phyloP scores from a whole-genome alignment of 2,329 filamentous ascomycete genomes.

The Rhynchosporium agropyri region DNA sequence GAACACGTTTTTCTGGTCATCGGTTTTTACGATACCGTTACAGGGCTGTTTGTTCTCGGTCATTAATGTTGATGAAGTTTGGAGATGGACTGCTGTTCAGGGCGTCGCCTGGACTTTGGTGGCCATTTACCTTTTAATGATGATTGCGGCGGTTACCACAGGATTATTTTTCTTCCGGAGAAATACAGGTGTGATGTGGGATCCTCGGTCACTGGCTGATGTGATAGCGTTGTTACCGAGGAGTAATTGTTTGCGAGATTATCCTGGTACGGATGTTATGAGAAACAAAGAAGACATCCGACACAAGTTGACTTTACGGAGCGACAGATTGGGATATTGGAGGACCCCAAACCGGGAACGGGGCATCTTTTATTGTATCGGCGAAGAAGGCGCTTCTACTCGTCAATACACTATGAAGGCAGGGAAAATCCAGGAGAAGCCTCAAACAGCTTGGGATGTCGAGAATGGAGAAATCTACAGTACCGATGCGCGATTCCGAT shows the following conservation, averaged over 20 bases:
- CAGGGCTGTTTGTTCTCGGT: slow-evolving; percentile 76
- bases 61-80: slow-evolving; percentile 58
- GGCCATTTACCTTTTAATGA: slow-evolving; percentile 69
- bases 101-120: slow-evolving; percentile 79
- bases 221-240: slow-evolving; percentile 76
- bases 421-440: slow-evolving; percentile 51
- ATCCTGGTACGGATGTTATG: slow-evolving; percentile 68
- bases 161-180: slow-evolving; percentile 65
- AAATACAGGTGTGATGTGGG: slow-evolving; percentile 81
- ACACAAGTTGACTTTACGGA: slow-evolving; percentile 56
- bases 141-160: slow-evolving; percentile 59
- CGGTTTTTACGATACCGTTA: slow-evolving; percentile 79
- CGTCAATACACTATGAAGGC: slow-evolving; percentile 53
- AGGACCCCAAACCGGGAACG: slow-evolving; percentile 62
- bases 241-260: slow-evolving; percentile 77
- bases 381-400: slow-evolving; percentile 59
- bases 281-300: slow-evolving; percentile 54
- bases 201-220: slow-evolving; percentile 80
- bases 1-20: slow-evolving; percentile 73
- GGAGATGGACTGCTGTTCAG: slow-evolving; percentile 80
- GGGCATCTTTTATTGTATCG: slow-evolving; percentile 78
- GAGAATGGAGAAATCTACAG: slow-evolving; percentile 36
- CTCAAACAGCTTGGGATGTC: slow-evolving; percentile 29
- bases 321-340: slow-evolving; percentile 87
- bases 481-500: slow-evolving; percentile 58